phyloP scores from a whole-genome alignment of 106 monocot species.

The Agapanthus africanus region DNA sequence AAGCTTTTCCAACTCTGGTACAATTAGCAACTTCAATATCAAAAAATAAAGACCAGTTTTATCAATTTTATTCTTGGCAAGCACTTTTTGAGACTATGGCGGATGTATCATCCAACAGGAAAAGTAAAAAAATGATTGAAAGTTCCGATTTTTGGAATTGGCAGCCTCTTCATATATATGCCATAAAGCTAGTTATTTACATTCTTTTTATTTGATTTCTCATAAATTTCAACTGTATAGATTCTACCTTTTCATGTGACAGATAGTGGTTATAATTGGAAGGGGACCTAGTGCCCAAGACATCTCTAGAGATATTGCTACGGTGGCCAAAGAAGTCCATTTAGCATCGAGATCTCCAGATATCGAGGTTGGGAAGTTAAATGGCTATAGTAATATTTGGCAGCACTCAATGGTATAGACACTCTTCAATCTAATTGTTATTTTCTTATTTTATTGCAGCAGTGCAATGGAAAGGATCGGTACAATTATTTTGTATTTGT shows the following conservation, averaged over 20 bases:
- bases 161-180: too few relatives aligned
- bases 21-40: too few relatives aligned
- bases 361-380: conserved; percentile 19
- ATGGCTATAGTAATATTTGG: conserved; percentile 27
- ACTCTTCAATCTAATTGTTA: background rate
- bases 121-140: too few relatives aligned
- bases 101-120: too few relatives aligned
- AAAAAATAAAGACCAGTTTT: too few relatives aligned
- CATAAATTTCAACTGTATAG: too few relatives aligned
- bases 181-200: too few relatives aligned
- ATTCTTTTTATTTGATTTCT: too few relatives aligned
- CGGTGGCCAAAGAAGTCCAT: conserved; percentile 82
- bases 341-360: conserved; percentile 47
- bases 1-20: too few relatives aligned
- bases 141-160: too few relatives aligned
- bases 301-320: conserved; percentile 72
- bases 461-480: background rate
- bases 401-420: conserved; percentile 27
- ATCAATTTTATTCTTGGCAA: too few relatives aligned
- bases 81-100: too few relatives aligned
- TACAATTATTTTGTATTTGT: background rate
- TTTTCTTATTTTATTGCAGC: background rate
- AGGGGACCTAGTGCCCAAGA: conserved; percentile 65
- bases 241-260: conserved; percentile 3
- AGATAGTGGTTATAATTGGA: conserved; percentile 42